phyloP scores from a whole-genome alignment of 2,329 filamentous ascomycete genomes.

The Lojkania enalia region DNA sequence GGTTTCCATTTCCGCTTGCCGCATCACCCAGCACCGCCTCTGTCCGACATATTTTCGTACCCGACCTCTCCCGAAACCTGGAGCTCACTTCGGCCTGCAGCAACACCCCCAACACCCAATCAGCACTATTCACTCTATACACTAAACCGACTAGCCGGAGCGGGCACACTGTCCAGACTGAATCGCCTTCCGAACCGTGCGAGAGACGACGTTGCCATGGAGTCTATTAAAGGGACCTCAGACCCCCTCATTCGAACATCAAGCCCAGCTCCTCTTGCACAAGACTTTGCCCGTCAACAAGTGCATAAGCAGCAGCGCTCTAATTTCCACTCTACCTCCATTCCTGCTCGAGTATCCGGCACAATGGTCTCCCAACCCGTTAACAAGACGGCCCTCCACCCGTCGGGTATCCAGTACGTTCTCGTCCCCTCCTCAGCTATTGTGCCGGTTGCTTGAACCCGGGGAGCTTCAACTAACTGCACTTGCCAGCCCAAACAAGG shows the following conservation, averaged over 20 bases:
- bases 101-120: constrained; percentile 1
- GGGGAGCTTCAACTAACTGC: constrained; percentile 26
- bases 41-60: not conserved
- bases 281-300: constrained; percentile 62
- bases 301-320: constrained; percentile 60
- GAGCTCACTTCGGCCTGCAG: constrained; percentile 4
- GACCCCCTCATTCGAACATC: constrained; percentile 41
- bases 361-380: constrained; percentile 59
- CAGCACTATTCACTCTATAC: not conserved
- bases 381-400: constrained; percentile 93
- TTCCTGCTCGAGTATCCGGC: constrained; percentile 42
- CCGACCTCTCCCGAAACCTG: constrained; percentile 3
- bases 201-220: constrained; percentile 37
- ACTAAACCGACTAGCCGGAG: not conserved
- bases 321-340: constrained; percentile 63
- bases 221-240: constrained; percentile 42
- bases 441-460: constrained; percentile 4
- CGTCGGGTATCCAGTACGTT: constrained; percentile 84
- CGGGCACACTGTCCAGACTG: constrained; percentile 9
- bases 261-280: constrained; percentile 53
- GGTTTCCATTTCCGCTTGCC: not conserved
- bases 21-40: not conserved
- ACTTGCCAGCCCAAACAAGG: constrained; percentile 68
- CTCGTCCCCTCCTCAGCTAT: constrained; percentile 4
- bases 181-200: constrained; percentile 15